These are phyloP conservation scores for Tremella yokohamensis DNA, from an alignment of 768 basidiomycete species.

Conservation along the genomic window DNA sequence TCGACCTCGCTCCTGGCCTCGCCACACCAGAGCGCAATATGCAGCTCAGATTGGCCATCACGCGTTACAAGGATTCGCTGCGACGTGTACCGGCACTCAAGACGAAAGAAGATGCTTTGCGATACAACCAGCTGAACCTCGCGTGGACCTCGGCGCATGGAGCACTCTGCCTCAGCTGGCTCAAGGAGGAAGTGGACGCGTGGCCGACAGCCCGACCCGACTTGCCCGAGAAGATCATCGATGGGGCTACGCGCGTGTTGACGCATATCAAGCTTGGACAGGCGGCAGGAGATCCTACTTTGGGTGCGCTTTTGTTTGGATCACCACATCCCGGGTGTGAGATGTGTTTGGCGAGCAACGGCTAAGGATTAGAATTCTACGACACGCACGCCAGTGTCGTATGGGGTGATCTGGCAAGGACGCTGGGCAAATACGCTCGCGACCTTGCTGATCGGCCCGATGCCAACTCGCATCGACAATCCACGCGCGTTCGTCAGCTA, in stretches of 20 bases:
- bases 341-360: too few species aligned
- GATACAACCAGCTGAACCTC: not conserved
- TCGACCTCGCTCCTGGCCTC: not conserved
- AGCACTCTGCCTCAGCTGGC: not conserved
- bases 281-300: slow-evolving; percentile 1
- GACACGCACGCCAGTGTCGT: too few species aligned
- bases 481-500: too few species aligned
- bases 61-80: not conserved
- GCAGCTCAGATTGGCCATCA: not conserved
- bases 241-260: not conserved
- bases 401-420: too few species aligned
- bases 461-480: too few species aligned
- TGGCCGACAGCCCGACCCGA: not conserved
- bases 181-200: slow-evolving; percentile 3
- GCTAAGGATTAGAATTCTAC: too few species aligned
- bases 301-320: not conserved
- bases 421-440: too few species aligned
- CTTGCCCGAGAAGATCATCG: slow-evolving; percentile 2
- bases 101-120: not conserved
- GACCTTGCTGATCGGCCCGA: too few species aligned
- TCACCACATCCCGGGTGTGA: not conserved
- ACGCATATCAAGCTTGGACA: not conserved
- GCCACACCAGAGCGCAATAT: slow-evolving; percentile 1
- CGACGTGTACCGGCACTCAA: not conserved
- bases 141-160: not conserved